Conservation (phyloP, 345 rosid genomes). For the Salix dunnii region DNA sequence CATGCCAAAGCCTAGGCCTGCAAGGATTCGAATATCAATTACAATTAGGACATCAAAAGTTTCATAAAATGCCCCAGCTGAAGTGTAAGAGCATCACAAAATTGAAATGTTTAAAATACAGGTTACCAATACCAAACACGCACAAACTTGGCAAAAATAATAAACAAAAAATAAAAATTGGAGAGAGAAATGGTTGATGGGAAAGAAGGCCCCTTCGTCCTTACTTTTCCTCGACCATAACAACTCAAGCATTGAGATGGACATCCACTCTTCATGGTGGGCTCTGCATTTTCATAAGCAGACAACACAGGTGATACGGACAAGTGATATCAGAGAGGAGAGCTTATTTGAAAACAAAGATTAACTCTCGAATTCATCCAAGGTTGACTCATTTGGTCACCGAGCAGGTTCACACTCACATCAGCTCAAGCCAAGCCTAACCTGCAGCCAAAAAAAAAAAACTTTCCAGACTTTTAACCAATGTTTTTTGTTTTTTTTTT, state of each 20-base stretch:
- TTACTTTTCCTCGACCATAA: conserved; percentile 39
- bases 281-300: conserved; percentile 24
- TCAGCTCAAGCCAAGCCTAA: conserved; percentile 16
- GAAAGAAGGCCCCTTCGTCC: conserved; percentile 25
- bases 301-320: conserved; percentile 26
- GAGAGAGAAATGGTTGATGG: conserved; percentile 9
- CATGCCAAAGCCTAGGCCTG: conserved; percentile 28
- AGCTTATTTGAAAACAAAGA: conserved; percentile 30
- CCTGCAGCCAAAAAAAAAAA: conserved; percentile 24
- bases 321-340: conserved; percentile 21
- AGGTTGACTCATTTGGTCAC: conserved; percentile 37
- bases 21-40: conserved; percentile 32
- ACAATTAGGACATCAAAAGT: conserved; percentile 32
- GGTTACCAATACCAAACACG: conserved; percentile 20
- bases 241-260: conserved; percentile 31
- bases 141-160: conserved; percentile 6
- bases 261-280: conserved; percentile 41
- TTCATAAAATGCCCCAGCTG: conserved; percentile 20
- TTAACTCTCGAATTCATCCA: conserved; percentile 24
- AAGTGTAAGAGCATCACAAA: conserved; percentile 20
- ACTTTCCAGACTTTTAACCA: neutral
- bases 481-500: neutral
- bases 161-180: neutral
- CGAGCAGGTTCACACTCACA: conserved; percentile 27
- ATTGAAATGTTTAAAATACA: conserved; percentile 32